These are phyloP conservation scores for Sphaerulina vaccinii DNA, from an alignment of 2,329 filamentous ascomycete species.

Conservation along the genomic window DNA sequence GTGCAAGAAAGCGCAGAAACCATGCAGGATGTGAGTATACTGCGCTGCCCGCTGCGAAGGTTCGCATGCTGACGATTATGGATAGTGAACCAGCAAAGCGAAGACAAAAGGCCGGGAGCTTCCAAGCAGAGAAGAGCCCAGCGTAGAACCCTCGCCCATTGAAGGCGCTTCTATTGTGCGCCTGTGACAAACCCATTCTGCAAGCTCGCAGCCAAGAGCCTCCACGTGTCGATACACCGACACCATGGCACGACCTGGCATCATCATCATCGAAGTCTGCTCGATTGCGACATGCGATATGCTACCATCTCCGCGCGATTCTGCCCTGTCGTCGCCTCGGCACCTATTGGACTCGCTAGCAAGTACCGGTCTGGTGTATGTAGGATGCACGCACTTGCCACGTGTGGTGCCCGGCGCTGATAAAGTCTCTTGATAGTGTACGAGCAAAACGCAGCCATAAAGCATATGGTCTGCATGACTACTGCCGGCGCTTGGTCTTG, in stretches of 20 bases:
- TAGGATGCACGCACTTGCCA: too few species aligned
- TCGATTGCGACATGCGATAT: too few species aligned
- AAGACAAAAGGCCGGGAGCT: neutral
- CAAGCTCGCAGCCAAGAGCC: neutral
- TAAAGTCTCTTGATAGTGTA: too few species aligned
- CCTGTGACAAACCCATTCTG: neutral
- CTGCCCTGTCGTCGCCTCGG: too few species aligned
- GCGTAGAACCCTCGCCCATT: neutral
- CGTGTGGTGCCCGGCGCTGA: too few species aligned
- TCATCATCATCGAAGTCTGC: too few species aligned
- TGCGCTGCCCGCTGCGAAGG: neutral
- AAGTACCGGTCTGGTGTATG: too few species aligned
- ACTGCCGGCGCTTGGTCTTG: too few species aligned
- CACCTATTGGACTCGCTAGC: too few species aligned
- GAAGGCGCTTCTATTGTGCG: neutral
- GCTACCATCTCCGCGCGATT: too few species aligned
- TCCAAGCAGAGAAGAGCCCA: neutral
- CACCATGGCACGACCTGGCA: neutral
- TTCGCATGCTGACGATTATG: conserved; percentile 1
- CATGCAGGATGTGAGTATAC: conserved; percentile 17
- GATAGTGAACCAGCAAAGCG: conserved; percentile 16
- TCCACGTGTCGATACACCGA: neutral
- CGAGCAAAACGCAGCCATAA: too few species aligned
- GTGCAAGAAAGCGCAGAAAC: conserved; percentile 15
- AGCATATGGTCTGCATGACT: too few species aligned